A percentile compares a stretch with the other conserved stretches of the same genome.
These are phyloP conservation scores for Blastobotrys petasosporus DNA, from an alignment of 1,139 yeast species.

Conservation along the genomic window DNA sequence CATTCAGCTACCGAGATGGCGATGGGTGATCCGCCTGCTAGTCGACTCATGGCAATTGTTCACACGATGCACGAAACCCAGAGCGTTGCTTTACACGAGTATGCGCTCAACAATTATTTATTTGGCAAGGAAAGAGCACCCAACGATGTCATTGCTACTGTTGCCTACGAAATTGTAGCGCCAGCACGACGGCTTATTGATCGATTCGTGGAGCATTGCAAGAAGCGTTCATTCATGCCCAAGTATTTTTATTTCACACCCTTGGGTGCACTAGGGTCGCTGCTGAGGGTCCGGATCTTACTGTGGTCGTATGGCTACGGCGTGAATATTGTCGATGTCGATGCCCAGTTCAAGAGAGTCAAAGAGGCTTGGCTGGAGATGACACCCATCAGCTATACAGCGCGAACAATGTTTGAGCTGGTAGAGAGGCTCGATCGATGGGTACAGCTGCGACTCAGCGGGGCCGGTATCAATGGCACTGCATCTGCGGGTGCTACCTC, in stretches of 20 bases:
- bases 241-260: slow-evolving; percentile 52
- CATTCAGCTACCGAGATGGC: background rate
- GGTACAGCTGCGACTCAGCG: slow-evolving; percentile 1
- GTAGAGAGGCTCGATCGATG: slow-evolving; percentile 1
- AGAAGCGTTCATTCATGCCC: slow-evolving; percentile 41
- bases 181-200: slow-evolving; percentile 31
- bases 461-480: background rate
- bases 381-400: background rate
- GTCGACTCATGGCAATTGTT: background rate
- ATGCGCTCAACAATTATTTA: background rate
- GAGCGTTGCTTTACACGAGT: slow-evolving; percentile 10
- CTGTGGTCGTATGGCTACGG: slow-evolving; percentile 18
- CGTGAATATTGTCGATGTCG: slow-evolving; percentile 15
- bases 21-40: background rate
- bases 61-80: background rate
- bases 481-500: background rate
- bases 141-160: slow-evolving; percentile 30
- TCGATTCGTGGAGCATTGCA: slow-evolving; percentile 40
- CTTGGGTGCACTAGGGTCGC: slow-evolving; percentile 45
- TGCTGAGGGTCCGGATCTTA: slow-evolving; percentile 18
- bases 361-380: slow-evolving; percentile 15
- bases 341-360: slow-evolving; percentile 13
- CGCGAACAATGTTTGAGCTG: background rate
- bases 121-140: slow-evolving; percentile 29
- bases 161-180: slow-evolving; percentile 2